A percentile compares a stretch with the other conserved stretches of the same genome.
These are phyloP conservation scores for Tricholoma furcatifolium DNA, from an alignment of 768 basidiomycete genomes.

Conservation along the genomic window DNA sequence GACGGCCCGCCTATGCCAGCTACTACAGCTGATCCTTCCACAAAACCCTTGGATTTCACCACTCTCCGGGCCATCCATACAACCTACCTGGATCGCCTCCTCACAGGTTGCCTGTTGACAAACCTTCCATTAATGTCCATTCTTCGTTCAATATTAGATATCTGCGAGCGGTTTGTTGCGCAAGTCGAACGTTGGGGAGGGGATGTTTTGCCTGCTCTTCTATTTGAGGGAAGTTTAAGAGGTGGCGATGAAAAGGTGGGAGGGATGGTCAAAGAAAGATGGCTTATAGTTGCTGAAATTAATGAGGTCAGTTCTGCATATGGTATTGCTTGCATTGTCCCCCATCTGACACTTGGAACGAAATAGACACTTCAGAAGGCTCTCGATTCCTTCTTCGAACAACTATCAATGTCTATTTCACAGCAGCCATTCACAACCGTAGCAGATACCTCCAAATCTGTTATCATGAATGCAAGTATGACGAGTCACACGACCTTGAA, in stretches of 20 bases:
- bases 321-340: background rate
- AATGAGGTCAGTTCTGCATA: conserved; percentile 61
- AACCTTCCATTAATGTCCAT: conserved; percentile 60
- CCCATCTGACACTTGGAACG: conserved; percentile 2
- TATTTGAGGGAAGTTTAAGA: conserved; percentile 77
- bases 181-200: conserved; percentile 93
- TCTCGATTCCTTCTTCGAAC: conserved; percentile 77
- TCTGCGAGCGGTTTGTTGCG: conserved; percentile 85
- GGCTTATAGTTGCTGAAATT: conserved; percentile 68
- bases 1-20: conserved; percentile 19
- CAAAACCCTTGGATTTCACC: conserved; percentile 73
- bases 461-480: conserved; percentile 57
- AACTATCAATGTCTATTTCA: conserved; percentile 72
- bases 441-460: conserved; percentile 73
- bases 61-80: conserved; percentile 81
- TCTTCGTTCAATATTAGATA: conserved; percentile 72
- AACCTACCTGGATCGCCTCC: conserved; percentile 74
- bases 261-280: conserved; percentile 69
- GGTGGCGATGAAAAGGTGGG: conserved; percentile 63
- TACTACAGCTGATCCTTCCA: conserved; percentile 24
- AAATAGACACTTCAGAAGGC: conserved; percentile 62
- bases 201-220: conserved; percentile 79
- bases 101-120: conserved; percentile 77
- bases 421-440: conserved; percentile 65
- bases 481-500: conserved; percentile 53